Percentiles rank a stretch among this genome's conserved stretches.
Evolutionary conservation across 2,329 filamentous ascomycete species (phyloP).

Genomic region (Exophiala spinifera): DNA sequence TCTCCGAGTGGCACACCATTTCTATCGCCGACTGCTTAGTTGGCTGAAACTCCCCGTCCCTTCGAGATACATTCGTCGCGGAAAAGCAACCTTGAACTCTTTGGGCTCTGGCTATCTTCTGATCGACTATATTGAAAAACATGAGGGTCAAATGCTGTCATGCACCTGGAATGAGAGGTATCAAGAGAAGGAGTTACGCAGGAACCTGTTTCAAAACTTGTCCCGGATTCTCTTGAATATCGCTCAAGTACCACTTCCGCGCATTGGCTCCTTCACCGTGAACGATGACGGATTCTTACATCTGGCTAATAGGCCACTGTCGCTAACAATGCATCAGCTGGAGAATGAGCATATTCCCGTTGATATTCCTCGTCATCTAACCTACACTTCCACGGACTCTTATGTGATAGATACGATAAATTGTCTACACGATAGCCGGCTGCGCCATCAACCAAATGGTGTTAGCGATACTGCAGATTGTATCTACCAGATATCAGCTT

Average conservation of each 20-base stretch:
- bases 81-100: no score
- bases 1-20: not conserved
- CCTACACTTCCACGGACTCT: slow-evolving; percentile 29
- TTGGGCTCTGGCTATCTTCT: slow-evolving; percentile 24
- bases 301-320: slow-evolving; percentile 10
- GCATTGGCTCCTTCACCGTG: slow-evolving; percentile 23
- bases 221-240: not conserved
- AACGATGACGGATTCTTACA: slow-evolving; percentile 29
- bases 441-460: slow-evolving; percentile 32
- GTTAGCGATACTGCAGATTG: slow-evolving; percentile 15
- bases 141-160: slow-evolving; percentile 22
- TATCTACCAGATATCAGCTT: slow-evolving; percentile 25
- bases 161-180: no score
- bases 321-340: not conserved
- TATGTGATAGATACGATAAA: slow-evolving; percentile 31
- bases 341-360: slow-evolving; percentile 20
- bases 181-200: not conserved
- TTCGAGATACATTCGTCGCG: not conserved
- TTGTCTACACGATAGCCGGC: slow-evolving; percentile 30
- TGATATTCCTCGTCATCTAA: slow-evolving; percentile 26
- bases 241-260: not conserved
- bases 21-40: not conserved
- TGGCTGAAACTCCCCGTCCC: no score
- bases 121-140: slow-evolving; percentile 21
- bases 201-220: not conserved